A percentile compares a stretch with the other conserved stretches of the same genome.
phyloP scores from a whole-genome alignment of 164 flowering plant genomes.

The Kalanchoe fedtschenkoi region DNA sequence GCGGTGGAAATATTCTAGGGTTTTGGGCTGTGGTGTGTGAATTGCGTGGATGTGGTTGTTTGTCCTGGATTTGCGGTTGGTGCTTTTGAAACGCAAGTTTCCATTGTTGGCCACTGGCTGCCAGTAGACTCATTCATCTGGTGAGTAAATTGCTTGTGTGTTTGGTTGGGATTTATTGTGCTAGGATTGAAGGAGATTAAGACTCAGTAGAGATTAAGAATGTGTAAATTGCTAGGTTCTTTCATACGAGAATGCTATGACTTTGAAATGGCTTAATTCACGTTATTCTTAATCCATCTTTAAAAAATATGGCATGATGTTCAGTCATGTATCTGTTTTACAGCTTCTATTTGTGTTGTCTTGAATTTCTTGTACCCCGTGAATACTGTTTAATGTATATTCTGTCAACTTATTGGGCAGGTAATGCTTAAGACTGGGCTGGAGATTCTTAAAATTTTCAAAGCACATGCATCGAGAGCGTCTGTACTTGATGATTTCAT shows the following conservation, averaged over 20 bases:
- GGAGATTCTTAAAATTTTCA: constrained; percentile 67
- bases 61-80: not conserved
- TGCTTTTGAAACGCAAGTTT: not conserved
- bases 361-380: too few relatives aligned
- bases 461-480: constrained; percentile 32
- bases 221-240: too few relatives aligned
- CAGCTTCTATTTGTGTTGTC: too few relatives aligned
- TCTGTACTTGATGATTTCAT: constrained; percentile 69
- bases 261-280: not conserved
- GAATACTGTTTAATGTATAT: not conserved
- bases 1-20: too few relatives aligned
- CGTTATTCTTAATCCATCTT: not conserved
- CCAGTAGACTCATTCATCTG: not conserved
- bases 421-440: constrained; percentile 43
- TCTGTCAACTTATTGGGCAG: constrained; percentile 24
- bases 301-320: not conserved
- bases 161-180: not conserved
- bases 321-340: too few relatives aligned
- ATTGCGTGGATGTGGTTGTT: not conserved
- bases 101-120: not conserved
- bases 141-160: not conserved
- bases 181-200: not conserved
- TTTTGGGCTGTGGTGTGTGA: not conserved
- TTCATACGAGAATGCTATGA: too few relatives aligned
- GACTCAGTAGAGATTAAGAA: too few relatives aligned